Evolutionary conservation across 1,284 basidiomycete genomes (phyloP).

Genomic region (Neolentinus lepideus): DNA sequence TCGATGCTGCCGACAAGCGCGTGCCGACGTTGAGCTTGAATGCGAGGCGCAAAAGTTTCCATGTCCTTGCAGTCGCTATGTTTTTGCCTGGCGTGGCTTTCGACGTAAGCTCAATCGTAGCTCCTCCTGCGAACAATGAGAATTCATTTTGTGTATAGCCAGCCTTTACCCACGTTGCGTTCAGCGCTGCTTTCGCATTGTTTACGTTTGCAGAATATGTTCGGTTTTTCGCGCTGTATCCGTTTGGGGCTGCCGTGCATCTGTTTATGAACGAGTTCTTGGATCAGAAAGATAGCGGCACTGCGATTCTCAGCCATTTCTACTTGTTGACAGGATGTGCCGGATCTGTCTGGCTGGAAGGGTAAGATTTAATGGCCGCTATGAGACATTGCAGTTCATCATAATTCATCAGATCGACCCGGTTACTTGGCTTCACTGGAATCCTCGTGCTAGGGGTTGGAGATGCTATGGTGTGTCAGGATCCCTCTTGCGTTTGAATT

Average conservation of each 20-base stretch:
- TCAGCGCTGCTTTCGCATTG: slow-evolving; percentile 87
- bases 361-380: slow-evolving; percentile 2
- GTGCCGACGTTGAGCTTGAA: slow-evolving; percentile 90
- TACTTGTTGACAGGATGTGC: slow-evolving; percentile 96
- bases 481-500: slow-evolving; percentile 2
- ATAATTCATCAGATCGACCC: slow-evolving; percentile 47
- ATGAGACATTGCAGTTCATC: slow-evolving; percentile 5
- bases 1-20: slow-evolving; percentile 83
- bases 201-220: slow-evolving; percentile 97
- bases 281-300: slow-evolving; percentile 92
- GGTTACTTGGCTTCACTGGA: slow-evolving; percentile 81
- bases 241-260: slow-evolving; percentile 90
- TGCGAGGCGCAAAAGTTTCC: slow-evolving; percentile 96
- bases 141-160: slow-evolving; percentile 47
- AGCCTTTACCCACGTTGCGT: slow-evolving; percentile 91
- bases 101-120: slow-evolving; percentile 62
- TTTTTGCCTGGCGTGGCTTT: slow-evolving; percentile 90
- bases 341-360: slow-evolving; percentile 87
- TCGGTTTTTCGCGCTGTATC: slow-evolving; percentile 97
- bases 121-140: slow-evolving; percentile 10
- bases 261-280: slow-evolving; percentile 97
- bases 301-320: slow-evolving; percentile 95
- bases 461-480: slow-evolving; percentile 73
- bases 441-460: slow-evolving; percentile 89
- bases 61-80: slow-evolving; percentile 92